These are phyloP conservation scores for Alternaria brassicicola DNA, from an alignment of 2,329 filamentous ascomycete species.

Conservation along the genomic window DNA sequence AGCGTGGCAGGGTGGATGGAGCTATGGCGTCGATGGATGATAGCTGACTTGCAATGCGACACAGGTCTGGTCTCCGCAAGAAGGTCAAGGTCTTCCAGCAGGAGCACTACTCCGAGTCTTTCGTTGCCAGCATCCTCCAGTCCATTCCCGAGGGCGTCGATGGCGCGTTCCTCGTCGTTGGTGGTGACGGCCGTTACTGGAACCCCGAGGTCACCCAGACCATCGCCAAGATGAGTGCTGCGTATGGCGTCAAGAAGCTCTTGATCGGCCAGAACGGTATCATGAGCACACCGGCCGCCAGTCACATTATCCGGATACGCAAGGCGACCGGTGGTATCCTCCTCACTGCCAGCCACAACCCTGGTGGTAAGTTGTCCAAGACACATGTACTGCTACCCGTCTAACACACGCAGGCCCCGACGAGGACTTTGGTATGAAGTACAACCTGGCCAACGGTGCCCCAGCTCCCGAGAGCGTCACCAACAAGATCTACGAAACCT, in stretches of 20 bases:
- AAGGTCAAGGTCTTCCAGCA: constrained; percentile 98
- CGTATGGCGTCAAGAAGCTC: constrained; percentile 98
- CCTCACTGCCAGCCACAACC: constrained; percentile 96
- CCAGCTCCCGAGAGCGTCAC: constrained; percentile 95
- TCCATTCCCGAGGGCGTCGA: constrained; percentile 95
- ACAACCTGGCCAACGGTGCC: constrained; percentile 95
- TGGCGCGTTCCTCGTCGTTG: constrained; percentile 90
- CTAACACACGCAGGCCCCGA: constrained; percentile 68
- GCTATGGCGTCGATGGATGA: constrained; percentile 13
- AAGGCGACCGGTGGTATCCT: constrained; percentile 96
- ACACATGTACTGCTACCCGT: no score
- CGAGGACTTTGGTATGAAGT: constrained; percentile 99
- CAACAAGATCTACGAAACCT: constrained; percentile 94
- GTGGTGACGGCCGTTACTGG: constrained; percentile 95
- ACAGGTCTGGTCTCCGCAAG: constrained; percentile 94
- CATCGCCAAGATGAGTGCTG: constrained; percentile 95
- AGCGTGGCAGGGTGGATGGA: constrained; percentile 6
- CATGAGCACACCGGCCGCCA: constrained; percentile 93
- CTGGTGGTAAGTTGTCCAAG: constrained; percentile 72
- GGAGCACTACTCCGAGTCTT: constrained; percentile 93
- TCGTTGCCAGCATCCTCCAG: constrained; percentile 90
- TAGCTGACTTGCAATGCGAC: constrained; percentile 33
- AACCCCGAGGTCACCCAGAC: constrained; percentile 96
- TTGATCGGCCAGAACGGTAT: constrained; percentile 96
- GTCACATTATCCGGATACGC: constrained; percentile 91